phyloP scores from a whole-genome alignment of 2,329 filamentous ascomycete species.

The Claviceps pazoutovae region DNA sequence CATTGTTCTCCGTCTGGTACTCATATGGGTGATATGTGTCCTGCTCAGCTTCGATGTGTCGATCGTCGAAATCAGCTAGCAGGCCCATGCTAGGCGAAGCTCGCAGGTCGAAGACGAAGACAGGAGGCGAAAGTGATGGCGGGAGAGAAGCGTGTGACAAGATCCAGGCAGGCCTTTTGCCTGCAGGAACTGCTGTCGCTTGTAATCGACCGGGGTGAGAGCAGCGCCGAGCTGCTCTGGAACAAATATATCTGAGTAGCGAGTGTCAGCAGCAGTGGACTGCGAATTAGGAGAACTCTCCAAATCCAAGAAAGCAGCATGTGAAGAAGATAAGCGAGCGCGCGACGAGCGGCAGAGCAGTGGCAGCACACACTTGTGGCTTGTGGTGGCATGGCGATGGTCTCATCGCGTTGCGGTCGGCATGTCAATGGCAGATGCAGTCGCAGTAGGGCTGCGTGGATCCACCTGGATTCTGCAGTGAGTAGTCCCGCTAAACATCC shows the following conservation, averaged over 20 bases:
- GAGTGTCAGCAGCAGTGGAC: constrained; percentile 2
- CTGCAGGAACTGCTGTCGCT: constrained; percentile 3
- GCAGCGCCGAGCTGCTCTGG: constrained; percentile 13
- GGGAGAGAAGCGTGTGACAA: neutral
- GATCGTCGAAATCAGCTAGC: constrained; percentile 53
- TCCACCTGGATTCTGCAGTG: no score
- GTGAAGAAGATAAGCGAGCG: neutral
- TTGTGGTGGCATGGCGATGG: neutral
- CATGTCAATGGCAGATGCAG: neutral
- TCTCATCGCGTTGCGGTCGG: neutral
- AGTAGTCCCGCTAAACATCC: no score
- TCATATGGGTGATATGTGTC: constrained; percentile 58
- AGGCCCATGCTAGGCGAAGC: constrained; percentile 56
- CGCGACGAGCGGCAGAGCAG: neutral
- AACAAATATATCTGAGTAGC: constrained; percentile 7
- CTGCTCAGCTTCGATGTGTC: constrained; percentile 48
- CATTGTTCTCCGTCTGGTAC: constrained; percentile 75
- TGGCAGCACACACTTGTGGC: neutral
- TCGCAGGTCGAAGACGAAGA: constrained; percentile 4
- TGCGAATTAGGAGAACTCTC: neutral
- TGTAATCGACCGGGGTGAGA: constrained; percentile 9
- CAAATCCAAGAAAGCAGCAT: neutral
- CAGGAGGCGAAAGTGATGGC: neutral
- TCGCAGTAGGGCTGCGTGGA: no score
- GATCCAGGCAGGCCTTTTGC: constrained; percentile 2